These are phyloP conservation scores for Exophiala calicioides DNA, from an alignment of 2,329 filamentous ascomycete genomes.

Conservation along the genomic window DNA sequence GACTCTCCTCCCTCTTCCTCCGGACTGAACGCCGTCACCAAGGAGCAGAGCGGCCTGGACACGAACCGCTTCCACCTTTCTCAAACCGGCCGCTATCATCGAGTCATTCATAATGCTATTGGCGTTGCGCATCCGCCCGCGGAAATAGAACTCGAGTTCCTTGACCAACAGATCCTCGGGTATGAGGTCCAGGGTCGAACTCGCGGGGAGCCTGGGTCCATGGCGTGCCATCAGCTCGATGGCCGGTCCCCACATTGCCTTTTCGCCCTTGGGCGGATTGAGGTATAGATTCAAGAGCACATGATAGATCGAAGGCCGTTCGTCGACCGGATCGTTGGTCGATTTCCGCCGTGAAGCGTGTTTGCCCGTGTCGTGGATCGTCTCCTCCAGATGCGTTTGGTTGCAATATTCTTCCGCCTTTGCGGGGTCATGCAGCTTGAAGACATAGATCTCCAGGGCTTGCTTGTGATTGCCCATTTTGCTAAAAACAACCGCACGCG, in stretches of 20 bases:
- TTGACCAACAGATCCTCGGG: constrained; percentile 75
- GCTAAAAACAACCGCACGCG: constrained; percentile 84
- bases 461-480: constrained; percentile 96
- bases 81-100: constrained; percentile 72
- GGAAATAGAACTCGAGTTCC: constrained; percentile 87
- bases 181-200: constrained; percentile 81
- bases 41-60: constrained; percentile 73
- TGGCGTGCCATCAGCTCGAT: constrained; percentile 87
- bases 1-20: constrained; percentile 67
- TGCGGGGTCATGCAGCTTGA: constrained; percentile 79
- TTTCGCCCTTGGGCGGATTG: constrained; percentile 71
- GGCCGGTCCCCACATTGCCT: constrained; percentile 74
- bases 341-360: constrained; percentile 41
- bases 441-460: constrained; percentile 95
- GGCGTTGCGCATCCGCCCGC: constrained; percentile 81
- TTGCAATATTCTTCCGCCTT: constrained; percentile 99
- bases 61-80: constrained; percentile 76
- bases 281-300: constrained; percentile 88
- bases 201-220: constrained; percentile 84
- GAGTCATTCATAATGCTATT: constrained; percentile 80
- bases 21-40: constrained; percentile 60
- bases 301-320: constrained; percentile 81
- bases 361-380: constrained; percentile 37
- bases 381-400: constrained; percentile 68
- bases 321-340: constrained; percentile 54